Base-by-base conservation (phyloP, 805 yeast species). In the Saccharomycopsis amapae region DNA sequence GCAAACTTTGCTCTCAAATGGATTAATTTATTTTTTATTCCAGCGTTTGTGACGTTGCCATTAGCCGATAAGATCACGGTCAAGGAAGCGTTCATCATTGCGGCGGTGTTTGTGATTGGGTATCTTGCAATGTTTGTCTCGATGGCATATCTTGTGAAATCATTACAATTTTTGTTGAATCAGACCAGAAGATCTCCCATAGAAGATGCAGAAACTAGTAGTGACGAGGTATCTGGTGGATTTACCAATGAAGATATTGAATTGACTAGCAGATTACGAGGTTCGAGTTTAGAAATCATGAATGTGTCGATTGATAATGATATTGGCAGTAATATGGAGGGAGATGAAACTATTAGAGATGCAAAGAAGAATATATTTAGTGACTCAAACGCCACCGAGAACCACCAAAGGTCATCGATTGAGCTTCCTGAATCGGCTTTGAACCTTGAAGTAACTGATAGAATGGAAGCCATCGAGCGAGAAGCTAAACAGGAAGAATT, bases 1-100 rank as follows among this genome's bases (percentile, higher is more conserved):
- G 73, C 75, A 64, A 81, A 82, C 50, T 81, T 82, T 59, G 68
- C 81, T 1, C 66, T 84, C 41, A 69, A 81, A 45, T 84, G 93
- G 90, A 85, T 85, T 62, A 82, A 81, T 58, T 72, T 81, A 4
- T 82, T 79, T 57, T 85, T 84, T 67, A 78, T 85, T 1, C 90
- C 93, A 1, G 79, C 88, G 0, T 84, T 85, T 57, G 76, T 84
- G 31, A 73, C 80, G 0, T 68, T 84, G 28, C 90, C 90, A 0
- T 67, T 83, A 44, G 73, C 85, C 10, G 72, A 74, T n/a, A 73
- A 73, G 50, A 79, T 85, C 40, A 67, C 79, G 15, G 79, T 79
- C 36, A 73, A 71, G 19, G 90, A 84, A 54, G 85, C 85, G 9
- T 66, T 81, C 54, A 79, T 79, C 42, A 84, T 84, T 31, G 85